phyloP scores from a whole-genome alignment of 176 grass and related monocot species.

The Typha latifolia region DNA sequence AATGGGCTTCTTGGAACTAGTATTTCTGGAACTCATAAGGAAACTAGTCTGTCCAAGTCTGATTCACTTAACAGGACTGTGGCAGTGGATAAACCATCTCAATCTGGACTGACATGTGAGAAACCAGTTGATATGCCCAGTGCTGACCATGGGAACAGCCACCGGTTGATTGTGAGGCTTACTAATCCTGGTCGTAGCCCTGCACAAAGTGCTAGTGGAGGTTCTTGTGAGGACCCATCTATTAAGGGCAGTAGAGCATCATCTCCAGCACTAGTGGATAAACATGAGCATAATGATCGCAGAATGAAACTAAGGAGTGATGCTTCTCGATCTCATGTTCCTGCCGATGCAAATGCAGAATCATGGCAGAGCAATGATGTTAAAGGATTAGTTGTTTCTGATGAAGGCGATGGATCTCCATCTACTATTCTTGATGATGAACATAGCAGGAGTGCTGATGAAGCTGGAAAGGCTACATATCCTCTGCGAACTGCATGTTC shows the following conservation, averaged over 20 bases:
- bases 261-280: conserved; percentile 46
- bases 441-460: conserved; percentile 27
- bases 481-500: conserved; percentile 29
- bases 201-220: conserved; percentile 42
- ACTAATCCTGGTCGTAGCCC: conserved; percentile 61
- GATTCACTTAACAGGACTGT: conserved; percentile 31
- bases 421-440: conserved; percentile 41
- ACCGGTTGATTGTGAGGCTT: conserved; percentile 60
- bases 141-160: conserved; percentile 43
- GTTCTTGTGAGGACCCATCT: conserved; percentile 54
- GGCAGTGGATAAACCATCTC: conserved; percentile 40
- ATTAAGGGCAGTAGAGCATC: conserved; percentile 35
- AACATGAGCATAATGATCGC: conserved; percentile 51
- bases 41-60: conserved; percentile 34
- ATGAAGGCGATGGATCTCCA: conserved; percentile 53
- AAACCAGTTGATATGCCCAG: conserved; percentile 35
- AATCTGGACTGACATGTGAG: conserved; percentile 47
- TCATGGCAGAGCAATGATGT: conserved; percentile 50
- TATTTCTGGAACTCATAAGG: conserved; percentile 50
- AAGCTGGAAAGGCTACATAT: conserved; percentile 36
- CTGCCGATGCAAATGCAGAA: conserved; percentile 37
- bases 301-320: conserved; percentile 51
- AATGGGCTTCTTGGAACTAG: conserved; percentile 29
- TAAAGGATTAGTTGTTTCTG: conserved; percentile 41
- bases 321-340: conserved; percentile 26